These are phyloP conservation scores for Tricholoma sp. DNA, from an alignment of 768 basidiomycete species.

Conservation along the genomic window DNA sequence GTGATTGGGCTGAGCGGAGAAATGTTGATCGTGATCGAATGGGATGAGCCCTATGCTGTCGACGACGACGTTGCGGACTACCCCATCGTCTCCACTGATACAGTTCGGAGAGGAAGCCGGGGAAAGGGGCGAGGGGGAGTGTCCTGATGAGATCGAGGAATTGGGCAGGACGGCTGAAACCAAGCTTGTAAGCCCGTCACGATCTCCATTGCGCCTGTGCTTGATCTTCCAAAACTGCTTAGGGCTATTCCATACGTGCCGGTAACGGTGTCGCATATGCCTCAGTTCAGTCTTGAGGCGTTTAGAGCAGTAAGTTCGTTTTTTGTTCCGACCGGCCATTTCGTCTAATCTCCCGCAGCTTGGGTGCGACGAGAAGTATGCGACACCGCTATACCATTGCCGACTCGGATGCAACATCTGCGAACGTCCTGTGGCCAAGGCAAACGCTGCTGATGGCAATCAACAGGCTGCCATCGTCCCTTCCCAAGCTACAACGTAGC, in stretches of 20 bases:
- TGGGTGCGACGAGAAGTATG: conserved; percentile 76
- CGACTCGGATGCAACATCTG: conserved; percentile 68
- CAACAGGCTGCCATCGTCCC: conserved; percentile 24
- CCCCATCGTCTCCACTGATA: conserved; percentile 65
- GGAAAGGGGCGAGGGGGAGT: conserved; percentile 31
- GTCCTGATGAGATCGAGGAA: conserved; percentile 16
- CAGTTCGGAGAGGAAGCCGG: conserved; percentile 18
- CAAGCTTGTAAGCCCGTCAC: conserved; percentile 21
- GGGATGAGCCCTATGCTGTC: conserved; percentile 69
- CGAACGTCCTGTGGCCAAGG: conserved; percentile 55
- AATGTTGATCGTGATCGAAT: conserved; percentile 38
- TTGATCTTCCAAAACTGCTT: conserved; percentile 55
- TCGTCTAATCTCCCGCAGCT: conserved; percentile 6
- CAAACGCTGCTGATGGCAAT: conserved; percentile 36
- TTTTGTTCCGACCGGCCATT: not conserved
- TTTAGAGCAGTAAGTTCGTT: conserved; percentile 45
- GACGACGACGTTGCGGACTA: conserved; percentile 71
- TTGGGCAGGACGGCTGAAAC: conserved; percentile 12
- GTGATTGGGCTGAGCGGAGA: conserved; percentile 57
- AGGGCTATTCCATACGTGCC: conserved; percentile 70
- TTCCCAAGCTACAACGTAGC: conserved; percentile 15
- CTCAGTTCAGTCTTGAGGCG: conserved; percentile 53
- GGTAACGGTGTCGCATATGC: conserved; percentile 46
- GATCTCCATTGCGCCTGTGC: conserved; percentile 49
- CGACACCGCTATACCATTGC: conserved; percentile 64